Conservation (phyloP, 129 eudicot genomes). For the Tagetes patula region DNA sequence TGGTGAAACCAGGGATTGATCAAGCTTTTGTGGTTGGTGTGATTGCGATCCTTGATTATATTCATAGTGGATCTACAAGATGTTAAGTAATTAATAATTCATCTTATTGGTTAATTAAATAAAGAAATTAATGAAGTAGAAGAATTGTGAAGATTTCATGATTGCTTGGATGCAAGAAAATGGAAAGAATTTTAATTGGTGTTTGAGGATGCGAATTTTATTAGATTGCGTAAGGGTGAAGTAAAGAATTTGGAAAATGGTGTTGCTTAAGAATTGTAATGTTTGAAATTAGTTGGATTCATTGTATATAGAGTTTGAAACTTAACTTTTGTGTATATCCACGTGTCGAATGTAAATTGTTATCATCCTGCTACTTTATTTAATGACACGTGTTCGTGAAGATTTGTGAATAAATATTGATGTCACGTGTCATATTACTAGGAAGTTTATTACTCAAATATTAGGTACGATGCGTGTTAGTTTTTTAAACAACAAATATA, state of each 20-base stretch:
- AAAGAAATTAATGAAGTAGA: not conserved
- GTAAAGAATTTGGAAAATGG: conserved; percentile 24
- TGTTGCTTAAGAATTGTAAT: conserved; percentile 24
- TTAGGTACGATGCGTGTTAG: too few relatives aligned
- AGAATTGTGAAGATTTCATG: too few relatives aligned
- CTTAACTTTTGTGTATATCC: conserved; percentile 15
- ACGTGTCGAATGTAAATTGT: not conserved
- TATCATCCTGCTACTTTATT: too few relatives aligned
- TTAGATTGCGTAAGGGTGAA: conserved; percentile 19
- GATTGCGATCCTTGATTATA: conserved; percentile 86
- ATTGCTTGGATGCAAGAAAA: conserved; percentile 24
- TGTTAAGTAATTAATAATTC: conserved; percentile 31
- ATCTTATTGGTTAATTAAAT: not conserved
- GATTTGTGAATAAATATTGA: too few relatives aligned
- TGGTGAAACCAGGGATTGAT: conserved; percentile 78
- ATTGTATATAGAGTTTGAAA: not conserved
- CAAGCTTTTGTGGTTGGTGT: conserved; percentile 92
- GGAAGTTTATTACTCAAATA: too few relatives aligned
- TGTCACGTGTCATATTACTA: too few relatives aligned
- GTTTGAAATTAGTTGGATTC: not conserved
- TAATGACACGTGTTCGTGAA: too few relatives aligned
- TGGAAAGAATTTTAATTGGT: not conserved
- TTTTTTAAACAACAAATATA: too few relatives aligned
- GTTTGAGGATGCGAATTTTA: not conserved
- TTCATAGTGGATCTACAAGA: conserved; percentile 75